Percentiles rank a stretch among this genome's conserved stretches.
phyloP scores from a whole-genome alignment of 2,329 filamentous ascomycete genomes.

The Ophiostoma sp. region DNA sequence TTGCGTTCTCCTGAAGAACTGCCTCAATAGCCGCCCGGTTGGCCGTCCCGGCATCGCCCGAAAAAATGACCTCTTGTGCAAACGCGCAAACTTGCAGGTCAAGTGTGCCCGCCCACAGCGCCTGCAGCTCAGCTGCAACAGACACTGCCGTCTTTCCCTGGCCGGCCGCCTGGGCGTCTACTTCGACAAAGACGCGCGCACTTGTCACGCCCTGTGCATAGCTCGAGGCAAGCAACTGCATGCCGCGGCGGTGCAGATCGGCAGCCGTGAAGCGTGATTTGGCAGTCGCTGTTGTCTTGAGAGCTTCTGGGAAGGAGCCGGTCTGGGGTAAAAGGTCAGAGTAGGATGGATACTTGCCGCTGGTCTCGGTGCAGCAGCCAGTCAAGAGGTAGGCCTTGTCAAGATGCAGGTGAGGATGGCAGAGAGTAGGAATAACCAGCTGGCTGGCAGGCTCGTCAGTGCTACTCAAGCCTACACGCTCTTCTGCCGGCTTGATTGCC shows the following conservation, averaged over 20 bases:
- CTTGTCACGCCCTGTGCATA: constrained; percentile 60
- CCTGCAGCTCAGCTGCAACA: constrained; percentile 53
- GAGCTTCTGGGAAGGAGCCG: constrained; percentile 62
- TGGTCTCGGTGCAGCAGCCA: constrained; percentile 25
- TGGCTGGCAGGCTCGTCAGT: constrained; percentile 17
- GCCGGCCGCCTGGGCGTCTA: constrained; percentile 53
- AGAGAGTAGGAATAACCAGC: constrained; percentile 44
- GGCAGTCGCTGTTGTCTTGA: constrained; percentile 47
- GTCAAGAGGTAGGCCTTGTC: constrained; percentile 61
- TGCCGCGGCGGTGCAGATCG: constrained; percentile 60
- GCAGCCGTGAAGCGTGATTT: constrained; percentile 57
- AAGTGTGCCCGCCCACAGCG: constrained; percentile 48
- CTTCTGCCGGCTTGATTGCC: constrained; percentile 13
- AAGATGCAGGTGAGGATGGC: constrained; percentile 68
- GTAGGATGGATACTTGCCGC: constrained; percentile 38
- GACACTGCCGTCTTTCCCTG: constrained; percentile 37
- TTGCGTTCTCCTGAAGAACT: constrained; percentile 29
- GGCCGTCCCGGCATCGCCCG: constrained; percentile 43
- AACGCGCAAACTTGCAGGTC: constrained; percentile 64
- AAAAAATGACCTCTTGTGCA: constrained; percentile 64
- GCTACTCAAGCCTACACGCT: not conserved
- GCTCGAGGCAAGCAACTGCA: constrained; percentile 61
- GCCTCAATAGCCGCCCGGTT: constrained; percentile 47
- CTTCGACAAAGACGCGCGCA: constrained; percentile 66
- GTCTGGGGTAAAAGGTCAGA: constrained; percentile 53